phyloP scores from a whole-genome alignment of 495 filamentous ascomycete genomes.

The Hypoxylon perforatum region DNA sequence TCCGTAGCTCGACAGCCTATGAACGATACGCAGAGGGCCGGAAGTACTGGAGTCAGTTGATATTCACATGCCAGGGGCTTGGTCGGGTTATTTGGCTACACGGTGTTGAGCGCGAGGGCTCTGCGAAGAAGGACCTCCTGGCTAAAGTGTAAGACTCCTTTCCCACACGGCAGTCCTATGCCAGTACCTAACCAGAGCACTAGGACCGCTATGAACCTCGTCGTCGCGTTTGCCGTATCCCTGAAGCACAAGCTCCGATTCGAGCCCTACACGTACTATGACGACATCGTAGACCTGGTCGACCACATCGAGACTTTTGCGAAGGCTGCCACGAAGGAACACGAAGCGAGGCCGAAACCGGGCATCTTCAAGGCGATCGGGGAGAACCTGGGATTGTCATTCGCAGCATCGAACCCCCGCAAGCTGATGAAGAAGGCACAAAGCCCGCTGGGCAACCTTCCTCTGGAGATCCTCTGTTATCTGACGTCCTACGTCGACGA shows the following conservation, averaged over 20 bases:
- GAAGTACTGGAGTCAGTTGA: conserved; percentile 80
- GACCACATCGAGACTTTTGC: conserved; percentile 76
- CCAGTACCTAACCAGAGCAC: conserved; percentile 16
- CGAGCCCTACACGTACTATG: conserved; percentile 83
- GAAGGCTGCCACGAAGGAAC: conserved; percentile 68
- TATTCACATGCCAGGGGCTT: conserved; percentile 76
- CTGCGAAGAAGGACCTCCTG: conserved; percentile 74
- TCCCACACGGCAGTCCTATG: not conserved
- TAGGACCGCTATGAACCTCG: conserved; percentile 80
- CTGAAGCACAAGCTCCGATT: conserved; percentile 91
- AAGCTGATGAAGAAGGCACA: conserved; percentile 75
- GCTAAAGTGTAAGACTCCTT: conserved; percentile 60
- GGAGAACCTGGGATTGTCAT: conserved; percentile 76
- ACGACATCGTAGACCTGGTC: conserved; percentile 69
- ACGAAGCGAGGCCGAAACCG: conserved; percentile 53
- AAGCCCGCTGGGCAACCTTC: conserved; percentile 76
- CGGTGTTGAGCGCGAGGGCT: conserved; percentile 68
- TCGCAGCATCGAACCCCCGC: conserved; percentile 77
- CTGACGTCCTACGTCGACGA: conserved; percentile 73
- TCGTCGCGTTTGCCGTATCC: conserved; percentile 79
- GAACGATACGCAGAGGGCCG: conserved; percentile 83
- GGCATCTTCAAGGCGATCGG: conserved; percentile 72
- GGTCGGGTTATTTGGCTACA: conserved; percentile 85
- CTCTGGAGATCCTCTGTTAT: conserved; percentile 80
- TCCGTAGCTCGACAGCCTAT: conserved; percentile 87